A percentile compares a stretch with the other conserved stretches of the same genome.
Evolutionary conservation across 768 basidiomycete genomes (phyloP).

Genomic region (Mycena amicta): DNA sequence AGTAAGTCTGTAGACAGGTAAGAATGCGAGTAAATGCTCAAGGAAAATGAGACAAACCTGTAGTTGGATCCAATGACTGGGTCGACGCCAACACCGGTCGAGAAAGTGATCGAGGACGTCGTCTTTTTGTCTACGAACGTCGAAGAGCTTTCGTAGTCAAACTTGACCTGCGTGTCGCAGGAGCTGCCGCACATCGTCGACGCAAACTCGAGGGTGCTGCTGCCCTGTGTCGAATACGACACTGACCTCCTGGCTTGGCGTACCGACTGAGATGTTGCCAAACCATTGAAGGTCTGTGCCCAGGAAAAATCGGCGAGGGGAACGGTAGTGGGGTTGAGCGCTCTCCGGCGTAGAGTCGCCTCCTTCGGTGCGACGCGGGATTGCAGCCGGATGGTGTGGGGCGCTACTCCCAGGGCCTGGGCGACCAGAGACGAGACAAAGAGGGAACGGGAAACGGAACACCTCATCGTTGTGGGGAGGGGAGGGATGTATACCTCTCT

Average conservation of each 20-base stretch:
- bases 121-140: conserved; percentile 50
- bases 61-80: conserved; percentile 53
- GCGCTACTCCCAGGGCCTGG: not conserved
- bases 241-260: conserved; percentile 46
- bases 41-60: not conserved
- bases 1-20: conserved; percentile 31
- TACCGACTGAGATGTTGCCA: conserved; percentile 56
- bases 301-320: conserved; percentile 52
- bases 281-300: conserved; percentile 64
- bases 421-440: not conserved
- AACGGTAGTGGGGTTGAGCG: conserved; percentile 39
- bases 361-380: conserved; percentile 8
- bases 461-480: too few relatives aligned
- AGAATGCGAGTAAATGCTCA: not conserved
- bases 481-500: too few relatives aligned
- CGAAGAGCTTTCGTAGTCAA: conserved; percentile 50
- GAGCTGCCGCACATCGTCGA: conserved; percentile 45
- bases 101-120: conserved; percentile 47
- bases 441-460: not conserved
- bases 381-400: conserved; percentile 8
- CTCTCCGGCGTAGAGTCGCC: conserved; percentile 35
- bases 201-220: conserved; percentile 22
- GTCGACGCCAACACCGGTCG: conserved; percentile 56
- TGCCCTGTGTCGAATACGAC: conserved; percentile 65
- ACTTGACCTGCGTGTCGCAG: conserved; percentile 48